Percentiles rank a stretch among this genome's conserved stretches.
Conservation (phyloP, 257 asterid genomes). For the Plectranthus barbatus region DNA sequence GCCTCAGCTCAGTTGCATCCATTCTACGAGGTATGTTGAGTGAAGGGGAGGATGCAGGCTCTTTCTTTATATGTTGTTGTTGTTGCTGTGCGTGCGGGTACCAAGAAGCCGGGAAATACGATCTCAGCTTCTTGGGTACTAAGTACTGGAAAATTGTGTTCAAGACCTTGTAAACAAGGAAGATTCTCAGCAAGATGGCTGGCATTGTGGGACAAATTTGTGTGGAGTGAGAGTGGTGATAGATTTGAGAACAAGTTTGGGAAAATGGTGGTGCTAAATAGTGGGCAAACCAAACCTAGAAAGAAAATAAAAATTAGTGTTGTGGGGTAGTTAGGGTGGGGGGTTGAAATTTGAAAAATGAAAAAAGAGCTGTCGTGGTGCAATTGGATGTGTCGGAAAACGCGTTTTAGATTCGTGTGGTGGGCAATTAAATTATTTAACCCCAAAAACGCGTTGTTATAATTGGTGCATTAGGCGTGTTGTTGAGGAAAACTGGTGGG, state of each 20-base stretch:
- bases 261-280: constrained; percentile 21
- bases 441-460: constrained; percentile 29
- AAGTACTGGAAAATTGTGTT: constrained; percentile 27
- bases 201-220: constrained; percentile 22
- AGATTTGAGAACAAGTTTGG: constrained; percentile 7
- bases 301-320: not conserved
- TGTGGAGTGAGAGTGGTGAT: not conserved
- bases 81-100: constrained; percentile 14
- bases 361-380: constrained; percentile 12
- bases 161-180: constrained; percentile 33
- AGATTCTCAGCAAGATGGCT: constrained; percentile 25
- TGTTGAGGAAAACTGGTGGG: constrained; percentile 17
- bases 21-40: constrained; percentile 10
- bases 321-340: not conserved
- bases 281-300: not conserved
- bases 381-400: constrained; percentile 1
- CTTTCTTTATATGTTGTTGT: not conserved
- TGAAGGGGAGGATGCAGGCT: not conserved
- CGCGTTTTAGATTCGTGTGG: constrained; percentile 18
- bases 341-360: not conserved
- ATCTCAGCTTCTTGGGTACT: constrained; percentile 41
- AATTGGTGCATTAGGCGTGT: constrained; percentile 23
- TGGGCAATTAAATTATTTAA: not conserved
- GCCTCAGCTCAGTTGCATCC: constrained; percentile 40
- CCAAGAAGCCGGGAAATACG: constrained; percentile 40